These are phyloP conservation scores for Aspergillus sp. DNA, from an alignment of 2,329 filamentous ascomycete genomes.

Conservation along the genomic window DNA sequence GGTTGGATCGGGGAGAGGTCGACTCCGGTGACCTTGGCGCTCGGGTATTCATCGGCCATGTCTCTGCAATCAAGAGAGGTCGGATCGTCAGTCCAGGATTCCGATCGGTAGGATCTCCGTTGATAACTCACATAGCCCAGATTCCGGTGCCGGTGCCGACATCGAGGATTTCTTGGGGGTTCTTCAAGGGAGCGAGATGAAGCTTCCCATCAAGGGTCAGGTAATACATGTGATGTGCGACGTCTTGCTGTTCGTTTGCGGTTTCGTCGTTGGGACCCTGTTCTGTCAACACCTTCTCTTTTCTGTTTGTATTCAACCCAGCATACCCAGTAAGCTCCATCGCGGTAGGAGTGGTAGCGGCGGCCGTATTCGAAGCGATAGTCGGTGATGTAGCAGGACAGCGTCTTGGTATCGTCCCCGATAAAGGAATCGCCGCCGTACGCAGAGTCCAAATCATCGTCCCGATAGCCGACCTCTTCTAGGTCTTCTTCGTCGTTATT, in stretches of 20 bases:
- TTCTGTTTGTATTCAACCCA: neutral
- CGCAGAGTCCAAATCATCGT: conserved; percentile 11
- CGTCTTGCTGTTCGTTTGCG: conserved; percentile 14
- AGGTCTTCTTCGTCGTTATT: neutral
- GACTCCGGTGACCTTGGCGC: conserved; percentile 39
- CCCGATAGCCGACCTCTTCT: neutral
- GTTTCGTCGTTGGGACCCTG: conserved; percentile 17
- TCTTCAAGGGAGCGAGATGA: conserved; percentile 20
- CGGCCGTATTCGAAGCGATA: conserved; percentile 26
- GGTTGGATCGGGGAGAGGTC: conserved; percentile 48
- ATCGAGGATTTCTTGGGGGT: conserved; percentile 18
- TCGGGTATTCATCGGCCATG: conserved; percentile 29
- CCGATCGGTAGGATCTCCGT: neutral
- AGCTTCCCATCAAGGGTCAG: conserved; percentile 23
- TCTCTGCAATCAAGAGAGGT: conserved; percentile 11
- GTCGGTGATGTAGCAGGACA: conserved; percentile 22
- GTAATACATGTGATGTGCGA: conserved; percentile 38
- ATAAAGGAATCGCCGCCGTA: conserved; percentile 15
- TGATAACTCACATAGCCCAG: conserved; percentile 12
- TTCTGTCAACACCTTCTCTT: neutral
- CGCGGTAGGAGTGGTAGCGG: conserved; percentile 27
- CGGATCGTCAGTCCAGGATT: neutral
- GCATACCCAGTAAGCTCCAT: conserved; percentile 19
- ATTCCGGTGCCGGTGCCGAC: conserved; percentile 18
- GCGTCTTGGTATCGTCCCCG: conserved; percentile 19